Percentiles rank a stretch among this genome's conserved stretches.
phyloP scores from a whole-genome alignment of 441 rosid species.

The Flueggea neowawraea region DNA sequence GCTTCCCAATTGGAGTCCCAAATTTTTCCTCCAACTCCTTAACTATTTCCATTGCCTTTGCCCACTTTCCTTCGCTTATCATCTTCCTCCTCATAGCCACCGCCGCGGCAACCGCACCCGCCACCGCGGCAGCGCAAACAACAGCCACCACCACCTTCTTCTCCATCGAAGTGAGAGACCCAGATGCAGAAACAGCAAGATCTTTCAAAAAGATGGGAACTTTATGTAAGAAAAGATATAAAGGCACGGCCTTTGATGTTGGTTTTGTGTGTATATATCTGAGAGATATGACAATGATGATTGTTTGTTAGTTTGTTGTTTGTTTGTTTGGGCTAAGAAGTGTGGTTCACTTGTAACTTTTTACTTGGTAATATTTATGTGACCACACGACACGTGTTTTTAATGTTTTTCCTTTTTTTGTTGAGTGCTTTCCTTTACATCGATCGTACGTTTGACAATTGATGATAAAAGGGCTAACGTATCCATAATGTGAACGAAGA shows the following conservation, averaged over 20 bases:
- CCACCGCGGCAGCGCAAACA: constrained; percentile 58
- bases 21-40: constrained; percentile 78
- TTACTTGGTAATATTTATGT: too few relatives aligned
- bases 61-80: constrained; percentile 59
- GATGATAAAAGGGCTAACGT: too few relatives aligned
- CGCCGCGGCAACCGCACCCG: constrained; percentile 58
- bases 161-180: constrained; percentile 29
- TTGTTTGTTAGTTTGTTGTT: too few relatives aligned
- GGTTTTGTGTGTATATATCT: too few relatives aligned
- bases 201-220: neutral
- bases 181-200: constrained; percentile 1
- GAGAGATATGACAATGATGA: too few relatives aligned
- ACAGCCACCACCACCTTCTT: constrained; percentile 65
- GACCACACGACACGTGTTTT: too few relatives aligned
- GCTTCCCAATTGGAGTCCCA: constrained; percentile 61
- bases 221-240: neutral
- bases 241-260: neutral
- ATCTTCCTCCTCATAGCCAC: constrained; percentile 47
- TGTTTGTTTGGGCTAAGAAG: too few relatives aligned
- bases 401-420: too few relatives aligned
- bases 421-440: too few relatives aligned
- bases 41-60: constrained; percentile 56
- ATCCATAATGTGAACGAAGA: too few relatives aligned
- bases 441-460: too few relatives aligned
- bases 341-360: too few relatives aligned